phyloP scores from a whole-genome alignment of 257 asterid species.

The Solanum sitiens region DNA sequence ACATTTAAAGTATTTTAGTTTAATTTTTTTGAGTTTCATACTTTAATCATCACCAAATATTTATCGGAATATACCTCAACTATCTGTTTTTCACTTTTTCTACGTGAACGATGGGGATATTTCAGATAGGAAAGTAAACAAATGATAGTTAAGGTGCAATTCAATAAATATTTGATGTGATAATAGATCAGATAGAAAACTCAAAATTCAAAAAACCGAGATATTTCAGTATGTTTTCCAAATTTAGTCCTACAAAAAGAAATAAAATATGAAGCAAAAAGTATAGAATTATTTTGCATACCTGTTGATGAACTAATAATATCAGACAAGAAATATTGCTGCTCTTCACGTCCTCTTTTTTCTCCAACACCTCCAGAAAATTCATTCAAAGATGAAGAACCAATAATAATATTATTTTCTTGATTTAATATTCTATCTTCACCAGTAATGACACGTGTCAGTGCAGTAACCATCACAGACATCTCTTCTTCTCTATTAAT shows the following conservation, averaged over 20 bases:
- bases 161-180: no score
- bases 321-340: background rate
- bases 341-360: conserved; percentile 39
- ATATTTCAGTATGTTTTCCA: no score
- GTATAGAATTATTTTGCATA: background rate
- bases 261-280: background rate
- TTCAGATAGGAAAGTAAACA: background rate
- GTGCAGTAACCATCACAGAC: conserved; percentile 66
- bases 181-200: no score
- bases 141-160: accelerated
- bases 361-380: conserved; percentile 15
- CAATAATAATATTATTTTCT: background rate
- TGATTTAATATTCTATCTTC: background rate
- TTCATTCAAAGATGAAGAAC: conserved; percentile 2
- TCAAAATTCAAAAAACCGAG: no score
- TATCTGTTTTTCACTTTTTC: background rate
- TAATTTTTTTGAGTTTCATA: background rate
- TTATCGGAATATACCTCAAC: background rate
- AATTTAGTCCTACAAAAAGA: no score
- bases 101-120: no score
- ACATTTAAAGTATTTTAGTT: background rate
- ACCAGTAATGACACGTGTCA: conserved; percentile 51
- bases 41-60: background rate
- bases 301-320: background rate
- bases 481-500: conserved; percentile 51